A percentile compares a stretch with the other conserved stretches of the same genome.
Evolutionary conservation across 2,329 filamentous ascomycete genomes (phyloP).

Genomic region (Nemania sp.): DNA sequence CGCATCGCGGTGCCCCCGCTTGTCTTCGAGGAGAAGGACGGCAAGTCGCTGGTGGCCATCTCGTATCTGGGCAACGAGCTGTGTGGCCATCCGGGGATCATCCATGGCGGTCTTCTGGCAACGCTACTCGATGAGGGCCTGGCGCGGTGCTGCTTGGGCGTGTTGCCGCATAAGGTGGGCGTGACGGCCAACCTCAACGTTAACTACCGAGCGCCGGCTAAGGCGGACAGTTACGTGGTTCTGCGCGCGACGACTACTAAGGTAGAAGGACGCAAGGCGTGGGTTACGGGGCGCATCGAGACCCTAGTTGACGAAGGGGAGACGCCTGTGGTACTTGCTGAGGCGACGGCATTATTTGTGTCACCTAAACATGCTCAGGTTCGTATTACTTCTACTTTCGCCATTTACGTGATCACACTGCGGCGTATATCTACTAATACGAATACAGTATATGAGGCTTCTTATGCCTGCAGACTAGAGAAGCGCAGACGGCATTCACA

Average conservation of each 20-base stretch:
- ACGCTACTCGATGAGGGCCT: conserved; percentile 93
- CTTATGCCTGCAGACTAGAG: conserved; percentile 50
- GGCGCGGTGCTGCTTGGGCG: conserved; percentile 87
- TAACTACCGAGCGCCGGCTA: conserved; percentile 85
- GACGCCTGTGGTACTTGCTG: conserved; percentile 76
- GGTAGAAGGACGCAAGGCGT: conserved; percentile 93
- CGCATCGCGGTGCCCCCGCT: conserved; percentile 85
- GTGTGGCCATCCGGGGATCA: conserved; percentile 89
- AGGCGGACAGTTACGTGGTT: conserved; percentile 80
- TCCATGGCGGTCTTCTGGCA: conserved; percentile 92
- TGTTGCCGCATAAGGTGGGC: conserved; percentile 85
- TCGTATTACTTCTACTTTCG: conserved; percentile 64
- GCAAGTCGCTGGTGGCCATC: conserved; percentile 77
- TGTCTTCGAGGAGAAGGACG: conserved; percentile 77
- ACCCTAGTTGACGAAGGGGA: conserved; percentile 74
- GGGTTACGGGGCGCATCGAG: conserved; percentile 90
- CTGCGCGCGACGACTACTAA: conserved; percentile 83
- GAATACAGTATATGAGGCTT: conserved; percentile 53
- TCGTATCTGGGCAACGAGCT: conserved; percentile 82
- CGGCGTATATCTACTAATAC: conserved; percentile 13
- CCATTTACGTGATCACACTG: background rate
- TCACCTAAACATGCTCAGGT: conserved; percentile 86
- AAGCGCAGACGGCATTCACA: background rate
- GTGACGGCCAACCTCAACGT: conserved; percentile 87
- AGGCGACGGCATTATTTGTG: conserved; percentile 88